Evolutionary conservation across 208 protist genomes (phyloP).

Genomic region (Herpetomonas tarakana): DNA sequence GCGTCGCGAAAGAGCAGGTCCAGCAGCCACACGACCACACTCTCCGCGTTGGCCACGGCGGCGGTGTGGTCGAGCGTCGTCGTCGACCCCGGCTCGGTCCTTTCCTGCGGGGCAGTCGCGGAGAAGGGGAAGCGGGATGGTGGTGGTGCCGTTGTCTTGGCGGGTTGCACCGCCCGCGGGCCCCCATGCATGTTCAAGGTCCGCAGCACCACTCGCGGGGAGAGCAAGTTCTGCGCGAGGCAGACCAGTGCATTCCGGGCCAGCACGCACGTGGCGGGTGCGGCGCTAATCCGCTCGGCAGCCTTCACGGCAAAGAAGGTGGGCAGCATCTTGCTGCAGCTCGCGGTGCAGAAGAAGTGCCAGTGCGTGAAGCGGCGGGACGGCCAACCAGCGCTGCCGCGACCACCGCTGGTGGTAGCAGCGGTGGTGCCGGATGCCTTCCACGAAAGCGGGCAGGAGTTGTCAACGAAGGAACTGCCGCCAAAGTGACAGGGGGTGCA

Average conservation of each 20-base stretch:
- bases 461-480: background rate
- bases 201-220: background rate
- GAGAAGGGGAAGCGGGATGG: constrained; percentile 11
- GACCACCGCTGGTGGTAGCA: background rate
- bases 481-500: constrained; percentile 1
- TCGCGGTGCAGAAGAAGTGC: constrained; percentile 68
- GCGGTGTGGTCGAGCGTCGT: constrained; percentile 9
- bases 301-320: constrained; percentile 66
- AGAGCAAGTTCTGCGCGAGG: background rate
- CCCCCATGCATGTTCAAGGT: background rate
- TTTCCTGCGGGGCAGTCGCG: background rate
- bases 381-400: constrained; percentile 4
- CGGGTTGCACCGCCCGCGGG: background rate
- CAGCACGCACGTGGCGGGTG: constrained; percentile 21
- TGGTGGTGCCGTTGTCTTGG: constrained; percentile 14
- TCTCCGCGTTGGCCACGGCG: constrained; percentile 23
- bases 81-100: background rate
- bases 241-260: constrained; percentile 19
- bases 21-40: constrained; percentile 39
- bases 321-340: constrained; percentile 49
- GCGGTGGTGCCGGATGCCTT: background rate
- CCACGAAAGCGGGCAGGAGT: background rate
- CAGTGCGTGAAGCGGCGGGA: constrained; percentile 50
- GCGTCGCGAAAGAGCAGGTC: constrained; percentile 34
- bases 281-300: constrained; percentile 41